A percentile compares a stretch with the other conserved stretches of the same genome.
These are phyloP conservation scores for Globisporangium radiosum DNA, from an alignment of 352 stramenopile species.

Conservation along the genomic window DNA sequence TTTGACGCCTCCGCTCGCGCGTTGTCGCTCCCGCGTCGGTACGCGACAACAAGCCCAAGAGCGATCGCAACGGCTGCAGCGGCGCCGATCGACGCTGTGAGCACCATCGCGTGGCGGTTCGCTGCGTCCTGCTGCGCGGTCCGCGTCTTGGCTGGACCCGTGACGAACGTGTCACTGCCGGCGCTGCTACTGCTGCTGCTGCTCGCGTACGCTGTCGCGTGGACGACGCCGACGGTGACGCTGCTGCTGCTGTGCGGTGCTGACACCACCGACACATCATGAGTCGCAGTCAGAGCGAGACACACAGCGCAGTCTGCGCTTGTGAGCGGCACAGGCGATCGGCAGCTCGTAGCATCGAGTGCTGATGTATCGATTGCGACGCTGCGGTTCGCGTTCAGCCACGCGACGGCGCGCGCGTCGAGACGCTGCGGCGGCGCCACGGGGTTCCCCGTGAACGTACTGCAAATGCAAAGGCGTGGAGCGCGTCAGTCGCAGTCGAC, in stretches of 20 bases:
- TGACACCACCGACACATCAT: not conserved
- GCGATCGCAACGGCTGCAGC: not conserved
- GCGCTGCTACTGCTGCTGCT: not conserved
- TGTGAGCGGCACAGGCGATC: not conserved
- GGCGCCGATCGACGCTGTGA: not conserved
- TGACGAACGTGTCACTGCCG: not conserved
- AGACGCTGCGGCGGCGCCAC: conserved; percentile 1
- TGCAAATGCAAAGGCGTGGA: not conserved
- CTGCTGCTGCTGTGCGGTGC: no score
- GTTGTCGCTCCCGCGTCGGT: not conserved
- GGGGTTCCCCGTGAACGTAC: conserved; percentile 7
- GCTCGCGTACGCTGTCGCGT: not conserved
- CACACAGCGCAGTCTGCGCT: not conserved
- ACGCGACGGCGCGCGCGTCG: not conserved
- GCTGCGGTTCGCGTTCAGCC: not conserved
- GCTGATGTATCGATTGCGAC: conserved; percentile 1
- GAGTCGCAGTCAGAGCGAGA: not conserved
- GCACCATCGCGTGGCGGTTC: conserved; percentile 9
- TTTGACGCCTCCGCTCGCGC: not conserved
- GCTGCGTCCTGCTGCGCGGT: conserved; percentile 1
- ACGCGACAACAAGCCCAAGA: conserved; percentile 3
- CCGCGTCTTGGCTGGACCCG: not conserved
- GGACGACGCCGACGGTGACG: not conserved
- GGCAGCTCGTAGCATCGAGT: conserved; percentile 4
- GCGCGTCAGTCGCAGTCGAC: not conserved